A percentile compares a stretch with the other conserved stretches of the same genome.
phyloP scores from a whole-genome alignment of 805 yeast genomes.

The Cyberlindnera euphorbiiphila region DNA sequence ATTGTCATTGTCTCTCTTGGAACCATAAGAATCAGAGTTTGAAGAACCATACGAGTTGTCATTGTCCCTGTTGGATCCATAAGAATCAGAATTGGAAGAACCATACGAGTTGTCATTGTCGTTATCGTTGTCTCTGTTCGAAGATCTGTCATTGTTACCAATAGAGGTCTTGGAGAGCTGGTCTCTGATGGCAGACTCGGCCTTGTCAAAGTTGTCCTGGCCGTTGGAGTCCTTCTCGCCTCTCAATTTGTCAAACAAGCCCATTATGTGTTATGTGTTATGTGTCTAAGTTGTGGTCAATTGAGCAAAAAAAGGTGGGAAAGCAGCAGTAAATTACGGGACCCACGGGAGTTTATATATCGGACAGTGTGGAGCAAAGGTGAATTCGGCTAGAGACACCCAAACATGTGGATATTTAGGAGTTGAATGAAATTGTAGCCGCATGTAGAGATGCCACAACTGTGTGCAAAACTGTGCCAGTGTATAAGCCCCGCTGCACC shows the following conservation, averaged over 20 bases:
- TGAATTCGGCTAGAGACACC: no score
- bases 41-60: constrained; percentile 6
- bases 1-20: neutral
- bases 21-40: constrained; percentile 3
- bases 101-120: constrained; percentile 2
- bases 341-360: no score
- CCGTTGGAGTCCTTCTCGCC: constrained; percentile 10
- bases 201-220: constrained; percentile 12
- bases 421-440: no score
- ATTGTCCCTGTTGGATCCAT: constrained; percentile 1
- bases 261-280: constrained; percentile 2
- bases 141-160: neutral
- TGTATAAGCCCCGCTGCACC: no score
- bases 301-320: neutral
- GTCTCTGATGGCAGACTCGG: constrained; percentile 4
- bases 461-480: no score
- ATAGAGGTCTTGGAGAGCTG: constrained; percentile 9
- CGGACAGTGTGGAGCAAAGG: no score
- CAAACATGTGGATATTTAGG: no score
- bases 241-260: constrained; percentile 7
- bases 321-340: no score
- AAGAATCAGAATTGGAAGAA: constrained; percentile 1
- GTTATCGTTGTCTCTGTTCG: neutral
- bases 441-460: no score
- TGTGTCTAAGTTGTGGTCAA: constrained; percentile 1